Evolutionary conservation across 129 eudicot species (phyloP).

Genomic region (Flaveria ramosissima): DNA sequence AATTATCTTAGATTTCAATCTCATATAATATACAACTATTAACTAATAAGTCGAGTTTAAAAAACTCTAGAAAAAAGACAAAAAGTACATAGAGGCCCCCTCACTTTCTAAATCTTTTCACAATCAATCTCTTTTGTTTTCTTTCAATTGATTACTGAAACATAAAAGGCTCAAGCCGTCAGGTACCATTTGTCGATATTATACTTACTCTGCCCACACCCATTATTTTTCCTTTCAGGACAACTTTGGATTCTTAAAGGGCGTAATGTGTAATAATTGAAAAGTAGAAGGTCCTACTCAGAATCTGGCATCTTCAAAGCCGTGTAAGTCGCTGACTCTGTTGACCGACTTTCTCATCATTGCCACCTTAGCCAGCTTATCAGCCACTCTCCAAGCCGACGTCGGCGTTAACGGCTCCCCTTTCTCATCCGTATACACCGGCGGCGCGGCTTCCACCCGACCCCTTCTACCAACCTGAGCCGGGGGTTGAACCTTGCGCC

Average conservation of each 20-base stretch:
- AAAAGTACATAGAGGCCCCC: constrained; percentile 16
- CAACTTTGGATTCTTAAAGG: constrained; percentile 21
- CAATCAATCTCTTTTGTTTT: constrained; percentile 34
- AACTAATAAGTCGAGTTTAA: neutral
- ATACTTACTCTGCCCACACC: constrained; percentile 33
- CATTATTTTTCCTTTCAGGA: constrained; percentile 7
- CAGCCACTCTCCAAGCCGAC: constrained; percentile 99
- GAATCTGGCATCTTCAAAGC: constrained; percentile 98
- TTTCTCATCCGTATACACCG: constrained; percentile 54
- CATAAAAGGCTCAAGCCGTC: constrained; percentile 61
- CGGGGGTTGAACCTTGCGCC: constrained; percentile 45
- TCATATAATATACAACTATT: neutral
- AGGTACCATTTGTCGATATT: constrained; percentile 53
- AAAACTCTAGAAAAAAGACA: constrained; percentile 20
- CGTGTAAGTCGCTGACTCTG: constrained; percentile 95
- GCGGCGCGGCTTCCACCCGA: constrained; percentile 14
- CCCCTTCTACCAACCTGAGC: constrained; percentile 23
- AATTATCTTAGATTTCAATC: neutral
- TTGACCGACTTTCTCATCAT: constrained; percentile 89
- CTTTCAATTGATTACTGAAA: constrained; percentile 31
- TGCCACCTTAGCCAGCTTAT: constrained; percentile 91
- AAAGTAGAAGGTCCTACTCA: constrained; percentile 31
- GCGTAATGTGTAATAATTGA: constrained; percentile 12
- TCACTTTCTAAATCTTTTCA: constrained; percentile 1
- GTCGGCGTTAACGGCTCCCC: constrained; percentile 97